Conservation (phyloP, 1,139 yeast genomes). For the Geotrichum siamense region DNA sequence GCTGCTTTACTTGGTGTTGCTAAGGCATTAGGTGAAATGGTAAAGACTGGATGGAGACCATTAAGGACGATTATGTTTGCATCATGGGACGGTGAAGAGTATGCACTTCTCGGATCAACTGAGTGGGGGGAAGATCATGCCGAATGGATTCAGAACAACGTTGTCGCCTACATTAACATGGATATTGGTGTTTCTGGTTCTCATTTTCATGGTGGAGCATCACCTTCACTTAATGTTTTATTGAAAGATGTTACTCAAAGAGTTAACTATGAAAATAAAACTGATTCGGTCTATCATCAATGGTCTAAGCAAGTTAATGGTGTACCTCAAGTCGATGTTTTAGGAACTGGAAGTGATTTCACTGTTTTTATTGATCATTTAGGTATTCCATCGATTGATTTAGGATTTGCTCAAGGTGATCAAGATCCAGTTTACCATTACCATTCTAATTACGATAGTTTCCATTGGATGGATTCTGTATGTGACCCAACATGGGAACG, state of each 20-base stretch:
- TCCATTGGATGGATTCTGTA: constrained; percentile 53
- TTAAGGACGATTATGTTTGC: constrained; percentile 51
- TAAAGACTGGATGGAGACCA: constrained; percentile 54
- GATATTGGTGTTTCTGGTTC: constrained; percentile 57
- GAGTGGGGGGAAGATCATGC: constrained; percentile 57
- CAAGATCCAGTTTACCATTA: constrained; percentile 55
- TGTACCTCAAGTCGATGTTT: constrained; percentile 34
- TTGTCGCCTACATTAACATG: constrained; percentile 54
- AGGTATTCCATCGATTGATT: constrained; percentile 57
- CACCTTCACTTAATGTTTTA: constrained; percentile 47
- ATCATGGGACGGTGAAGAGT: constrained; percentile 73
- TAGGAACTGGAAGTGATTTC: constrained; percentile 65
- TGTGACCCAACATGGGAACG: constrained; percentile 53
- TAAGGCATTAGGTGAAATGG: constrained; percentile 47
- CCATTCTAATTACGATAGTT: constrained; percentile 64
- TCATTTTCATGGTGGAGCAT: constrained; percentile 40
- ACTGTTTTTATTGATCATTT: constrained; percentile 61
- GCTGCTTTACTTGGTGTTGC: constrained; percentile 54
- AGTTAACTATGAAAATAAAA: constrained; percentile 41
- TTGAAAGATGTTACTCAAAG: constrained; percentile 38
- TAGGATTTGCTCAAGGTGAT: constrained; percentile 43
- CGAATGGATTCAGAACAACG: constrained; percentile 39
- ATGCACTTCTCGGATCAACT: constrained; percentile 59
- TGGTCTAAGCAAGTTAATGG: constrained; percentile 38
- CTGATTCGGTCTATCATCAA: constrained; percentile 49